Evolutionary conservation across 306 rosid genomes (phyloP), one percentile per base, ranked within the genome.

Genomic region (Gillenia trifoliata): DNA sequence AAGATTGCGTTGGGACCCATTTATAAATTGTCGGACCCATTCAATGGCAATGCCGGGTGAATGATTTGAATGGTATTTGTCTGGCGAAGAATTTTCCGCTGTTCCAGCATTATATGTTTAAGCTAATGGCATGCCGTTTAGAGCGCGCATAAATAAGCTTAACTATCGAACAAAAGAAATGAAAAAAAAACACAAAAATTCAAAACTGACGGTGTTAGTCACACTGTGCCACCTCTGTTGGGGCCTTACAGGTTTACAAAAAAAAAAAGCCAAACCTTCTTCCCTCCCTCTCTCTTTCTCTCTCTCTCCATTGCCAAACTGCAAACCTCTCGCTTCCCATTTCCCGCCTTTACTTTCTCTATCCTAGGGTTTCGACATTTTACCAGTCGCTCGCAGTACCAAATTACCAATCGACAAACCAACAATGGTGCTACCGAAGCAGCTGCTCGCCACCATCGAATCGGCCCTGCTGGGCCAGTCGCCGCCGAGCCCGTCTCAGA

Each of bases 361-460:
- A 62, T 65, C 63, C 66, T 79, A 79, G 86, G 84, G 76, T 67
- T 79, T 74, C 79, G 33, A 33, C 61, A 49, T 36, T 7, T 23
- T 75, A 72, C 65, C 45, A 38, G 55, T 25, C 55, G 4, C 41
- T 8, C 41, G 41, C 11, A 66, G 25, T 11, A 12, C 30, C 9
- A 54, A 52, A 66, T 17, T 15, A 16, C n/a, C 15, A 54, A 70
- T 54, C 64, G 26, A 29, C 36, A 29, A 29, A 23, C 55, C 54
- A 43, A n/a, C 85, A 67, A 87, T 89, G 98, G 81, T 83, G 34
- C 78, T 91, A 64, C 86, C 98, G 60, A 93, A 91, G 93, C 91
- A 91, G 71, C 93, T 86, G 20, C 89, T 93, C 59, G 54, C 85
- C 63, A 80, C 82, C 0, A 66, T 93, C 38, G 98, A 93, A 65